A percentile compares a stretch with the other conserved stretches of the same genome.
Evolutionary conservation across 139 green algal species (phyloP).

Genomic region (Chlorella sp.): DNA sequence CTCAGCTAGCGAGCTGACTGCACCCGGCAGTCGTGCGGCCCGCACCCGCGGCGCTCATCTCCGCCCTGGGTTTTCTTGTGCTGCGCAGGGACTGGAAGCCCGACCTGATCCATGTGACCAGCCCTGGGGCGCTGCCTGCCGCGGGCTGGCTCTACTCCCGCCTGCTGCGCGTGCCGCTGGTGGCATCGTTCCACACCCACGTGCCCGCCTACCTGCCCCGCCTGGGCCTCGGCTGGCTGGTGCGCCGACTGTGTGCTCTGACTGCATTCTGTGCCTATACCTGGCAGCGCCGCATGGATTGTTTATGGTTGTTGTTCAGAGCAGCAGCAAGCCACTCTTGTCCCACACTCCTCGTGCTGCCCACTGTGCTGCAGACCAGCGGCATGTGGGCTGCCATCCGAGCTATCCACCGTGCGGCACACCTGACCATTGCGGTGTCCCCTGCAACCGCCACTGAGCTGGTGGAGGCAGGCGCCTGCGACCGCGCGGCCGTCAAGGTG

Average conservation of each 20-base stretch:
- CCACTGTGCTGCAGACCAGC: background rate
- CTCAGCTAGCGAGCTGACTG: too few species aligned
- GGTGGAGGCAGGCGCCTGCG: background rate
- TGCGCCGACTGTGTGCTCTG: background rate
- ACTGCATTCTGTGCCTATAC: too few species aligned
- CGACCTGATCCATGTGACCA: slow-evolving; percentile 41
- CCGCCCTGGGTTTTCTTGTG: too few species aligned
- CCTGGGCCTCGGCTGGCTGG: slow-evolving; percentile 16
- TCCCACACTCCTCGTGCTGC: too few species aligned
- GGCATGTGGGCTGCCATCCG: slow-evolving; percentile 4
- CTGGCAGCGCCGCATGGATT: too few species aligned
- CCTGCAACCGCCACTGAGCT: background rate
- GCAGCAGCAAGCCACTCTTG: too few species aligned
- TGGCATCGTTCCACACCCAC: slow-evolving; percentile 98
- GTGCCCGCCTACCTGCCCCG: slow-evolving; percentile 92
- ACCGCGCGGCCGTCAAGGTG: background rate
- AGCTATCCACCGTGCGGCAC: background rate
- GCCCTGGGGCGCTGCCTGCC: slow-evolving; percentile 28
- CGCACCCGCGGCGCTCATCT: too few species aligned
- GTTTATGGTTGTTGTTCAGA: too few species aligned
- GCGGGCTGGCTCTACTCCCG: slow-evolving; percentile 89
- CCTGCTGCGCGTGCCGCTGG: slow-evolving; percentile 85
- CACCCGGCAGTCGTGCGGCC: too few species aligned
- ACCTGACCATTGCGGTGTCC: slow-evolving; percentile 12
- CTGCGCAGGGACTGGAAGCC: slow-evolving; percentile 36